These are phyloP conservation scores for Chlorella variabilis DNA, from an alignment of 163 green algal species.

Conservation along the genomic window DNA sequence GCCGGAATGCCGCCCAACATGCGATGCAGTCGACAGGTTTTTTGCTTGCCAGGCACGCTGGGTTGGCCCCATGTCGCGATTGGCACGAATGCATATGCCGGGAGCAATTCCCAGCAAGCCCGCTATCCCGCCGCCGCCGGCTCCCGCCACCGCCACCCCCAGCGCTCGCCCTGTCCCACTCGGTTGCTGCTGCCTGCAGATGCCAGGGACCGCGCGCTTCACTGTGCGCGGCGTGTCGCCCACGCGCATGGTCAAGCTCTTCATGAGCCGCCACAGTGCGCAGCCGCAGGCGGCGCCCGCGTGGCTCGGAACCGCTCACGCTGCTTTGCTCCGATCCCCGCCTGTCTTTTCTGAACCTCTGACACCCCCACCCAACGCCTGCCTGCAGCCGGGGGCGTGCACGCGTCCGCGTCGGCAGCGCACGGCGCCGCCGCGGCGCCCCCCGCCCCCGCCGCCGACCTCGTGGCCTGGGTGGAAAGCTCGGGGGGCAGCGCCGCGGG, in stretches of 20 bases:
- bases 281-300: background rate
- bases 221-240: slow-evolving; percentile 19
- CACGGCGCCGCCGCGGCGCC: background rate
- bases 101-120: too few relatives aligned
- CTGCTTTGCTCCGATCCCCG: too few relatives aligned
- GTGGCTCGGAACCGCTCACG: too few relatives aligned
- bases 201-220: background rate
- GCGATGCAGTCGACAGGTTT: too few relatives aligned
- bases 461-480: slow-evolving; percentile 28
- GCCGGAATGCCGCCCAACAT: too few relatives aligned
- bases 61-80: too few relatives aligned
- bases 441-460: background rate
- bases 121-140: background rate
- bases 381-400: background rate
- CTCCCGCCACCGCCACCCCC: background rate
- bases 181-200: background rate
- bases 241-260: slow-evolving; percentile 6
- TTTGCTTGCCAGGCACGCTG: too few relatives aligned
- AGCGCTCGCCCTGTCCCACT: background rate
- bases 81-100: too few relatives aligned
- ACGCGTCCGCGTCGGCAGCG: background rate
- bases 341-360: too few relatives aligned
- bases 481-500: slow-evolving; percentile 14
- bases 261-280: slow-evolving; percentile 11
- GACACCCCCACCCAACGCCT: background rate